phyloP scores from a whole-genome alignment of 2,329 filamentous ascomycete species.

The Ophiobolus disseminans region DNA sequence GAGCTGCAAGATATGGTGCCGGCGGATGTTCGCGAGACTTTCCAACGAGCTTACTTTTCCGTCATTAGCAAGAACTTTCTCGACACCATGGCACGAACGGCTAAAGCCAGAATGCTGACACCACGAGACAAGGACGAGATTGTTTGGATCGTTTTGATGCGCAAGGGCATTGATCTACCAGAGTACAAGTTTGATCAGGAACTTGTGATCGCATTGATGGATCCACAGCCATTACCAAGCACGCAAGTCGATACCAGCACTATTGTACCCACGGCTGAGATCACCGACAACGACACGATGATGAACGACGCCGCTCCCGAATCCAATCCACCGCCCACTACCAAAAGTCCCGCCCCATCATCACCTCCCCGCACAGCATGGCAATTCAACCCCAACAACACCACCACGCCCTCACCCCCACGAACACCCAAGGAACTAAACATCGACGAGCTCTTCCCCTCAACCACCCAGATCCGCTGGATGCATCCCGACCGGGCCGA shows the following conservation, averaged over 20 bases:
- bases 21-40: conserved; percentile 24
- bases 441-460: conserved; percentile 24
- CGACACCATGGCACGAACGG: conserved; percentile 18
- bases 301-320: no score
- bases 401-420: not conserved
- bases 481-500: conserved; percentile 14
- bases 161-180: conserved; percentile 23
- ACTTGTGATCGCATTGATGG: conserved; percentile 34
- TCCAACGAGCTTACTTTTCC: conserved; percentile 36
- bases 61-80: conserved; percentile 36
- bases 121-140: conserved; percentile 33
- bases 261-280: not conserved
- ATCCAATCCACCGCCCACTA: no score
- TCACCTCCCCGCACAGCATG: conserved; percentile 12
- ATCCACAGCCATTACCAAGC: conserved; percentile 6
- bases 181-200: conserved; percentile 36
- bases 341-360: no score
- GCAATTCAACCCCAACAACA: conserved; percentile 22
- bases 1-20: conserved; percentile 33
- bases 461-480: conserved; percentile 40
- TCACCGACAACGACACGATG: not conserved
- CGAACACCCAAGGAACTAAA: not conserved
- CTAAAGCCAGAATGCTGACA: conserved; percentile 19
- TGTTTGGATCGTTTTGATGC: conserved; percentile 23
- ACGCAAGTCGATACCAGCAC: not conserved